Base-by-base conservation (phyloP, 2,329 filamentous ascomycete genomes). In the Lecanicillium sp. region DNA sequence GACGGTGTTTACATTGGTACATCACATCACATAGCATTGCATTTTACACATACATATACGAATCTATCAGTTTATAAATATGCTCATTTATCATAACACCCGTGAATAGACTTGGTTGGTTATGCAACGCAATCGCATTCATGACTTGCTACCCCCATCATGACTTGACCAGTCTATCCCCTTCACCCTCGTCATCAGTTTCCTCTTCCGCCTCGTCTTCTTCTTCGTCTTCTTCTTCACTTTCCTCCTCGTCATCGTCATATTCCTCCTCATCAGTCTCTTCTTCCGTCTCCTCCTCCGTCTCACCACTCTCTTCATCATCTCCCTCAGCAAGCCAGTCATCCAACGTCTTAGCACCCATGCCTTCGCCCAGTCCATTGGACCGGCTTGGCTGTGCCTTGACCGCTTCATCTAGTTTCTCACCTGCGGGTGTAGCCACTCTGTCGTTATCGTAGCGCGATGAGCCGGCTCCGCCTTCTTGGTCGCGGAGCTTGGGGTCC, bases 321-420 rank as follows among this genome's bases (percentile, higher is more conserved):
- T 79, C 76, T 31, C 77, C 79, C 53, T 87, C 84, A 4, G 82
- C 87, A 41, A 97, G 68, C 89, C 92, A 97, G 57, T 95, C 87
- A 64, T 97, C 88, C 45, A 98, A 65, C 15, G 82, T 87, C 72
- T 94, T 95, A 29, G 78, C 77, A 37, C 72, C 71, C 1, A 69
- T 57, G 10, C 61, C 68, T 35, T 79, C 79, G 5, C 63, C 60
- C 12, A 62, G 46, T 1, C 66, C 75, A 52, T 80, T 80, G 12
- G 64, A 59, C 50, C 64, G 74, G 29, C 56, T 61, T 8, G 60
- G 61, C 15, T 49, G 47, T 8, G 53, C 44, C 14, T 56, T 56
- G 41, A 60, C 64, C 2, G 72, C 76, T 17, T 73, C 74, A 48
- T 86, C 82, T 31, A 88, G 61, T 51, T 66, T 74, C 44, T 81